A percentile compares a stretch with the other conserved stretches of the same genome.
These are phyloP conservation scores for Aspergillus ustus DNA, from an alignment of 2,329 filamentous ascomycete species.

Conservation along the genomic window DNA sequence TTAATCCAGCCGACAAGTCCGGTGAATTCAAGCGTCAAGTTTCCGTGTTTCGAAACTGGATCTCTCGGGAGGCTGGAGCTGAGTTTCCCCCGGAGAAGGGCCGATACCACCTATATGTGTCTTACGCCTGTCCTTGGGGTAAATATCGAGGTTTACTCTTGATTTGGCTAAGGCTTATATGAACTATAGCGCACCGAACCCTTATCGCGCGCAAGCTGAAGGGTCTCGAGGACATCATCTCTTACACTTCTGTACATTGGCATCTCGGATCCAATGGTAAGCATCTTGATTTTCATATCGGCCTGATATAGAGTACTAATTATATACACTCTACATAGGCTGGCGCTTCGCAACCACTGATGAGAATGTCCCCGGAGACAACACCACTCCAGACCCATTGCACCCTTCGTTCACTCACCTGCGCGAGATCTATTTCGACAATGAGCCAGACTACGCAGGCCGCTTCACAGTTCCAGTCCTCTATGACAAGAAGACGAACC, in stretches of 20 bases:
- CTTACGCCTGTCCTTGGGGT: slow-evolving; percentile 92
- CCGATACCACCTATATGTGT: slow-evolving; percentile 93
- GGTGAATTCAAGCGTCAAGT: slow-evolving; percentile 93
- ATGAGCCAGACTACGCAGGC: slow-evolving; percentile 72
- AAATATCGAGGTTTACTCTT: slow-evolving; percentile 16
- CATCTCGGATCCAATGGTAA: slow-evolving; percentile 72
- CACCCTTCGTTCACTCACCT: slow-evolving; percentile 72
- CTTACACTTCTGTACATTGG: slow-evolving; percentile 87
- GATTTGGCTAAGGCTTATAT: not conserved
- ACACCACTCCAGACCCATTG: slow-evolving; percentile 60
- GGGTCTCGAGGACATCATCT: slow-evolving; percentile 83
- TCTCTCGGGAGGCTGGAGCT: slow-evolving; percentile 72
- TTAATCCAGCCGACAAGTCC: slow-evolving; percentile 72
- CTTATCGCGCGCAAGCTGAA: slow-evolving; percentile 89
- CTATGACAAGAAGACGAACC: slow-evolving; percentile 70
- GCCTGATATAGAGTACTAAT: not conserved
- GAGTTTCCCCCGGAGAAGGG: slow-evolving; percentile 84
- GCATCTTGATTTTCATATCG: not conserved
- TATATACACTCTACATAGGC: slow-evolving; percentile 49
- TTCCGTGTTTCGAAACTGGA: slow-evolving; percentile 80
- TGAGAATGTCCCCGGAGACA: slow-evolving; percentile 62
- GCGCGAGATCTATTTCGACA: slow-evolving; percentile 78
- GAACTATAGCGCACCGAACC: slow-evolving; percentile 72
- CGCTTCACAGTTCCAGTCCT: slow-evolving; percentile 88
- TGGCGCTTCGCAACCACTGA: slow-evolving; percentile 80